Conservation (phyloP, 2,329 filamentous ascomycete species). For the Fusarium sp. region DNA sequence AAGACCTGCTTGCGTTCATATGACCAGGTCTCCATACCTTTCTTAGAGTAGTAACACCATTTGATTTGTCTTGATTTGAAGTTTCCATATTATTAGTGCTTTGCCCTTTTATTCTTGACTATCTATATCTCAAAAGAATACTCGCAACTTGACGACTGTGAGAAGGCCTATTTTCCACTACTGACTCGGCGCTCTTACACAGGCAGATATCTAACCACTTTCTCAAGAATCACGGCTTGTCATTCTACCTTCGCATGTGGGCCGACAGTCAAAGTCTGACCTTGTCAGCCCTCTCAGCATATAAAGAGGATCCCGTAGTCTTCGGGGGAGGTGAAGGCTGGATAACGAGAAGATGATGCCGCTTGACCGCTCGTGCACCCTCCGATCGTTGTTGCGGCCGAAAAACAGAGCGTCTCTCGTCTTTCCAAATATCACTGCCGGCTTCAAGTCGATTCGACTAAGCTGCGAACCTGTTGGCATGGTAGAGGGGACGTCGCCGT, state of each 20-base stretch:
- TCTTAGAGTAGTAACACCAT: too few relatives aligned
- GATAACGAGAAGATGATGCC: background rate
- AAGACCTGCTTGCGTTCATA: background rate
- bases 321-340: background rate
- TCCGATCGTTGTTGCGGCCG: background rate
- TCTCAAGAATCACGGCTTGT: background rate
- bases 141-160: background rate
- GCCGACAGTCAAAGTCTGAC: background rate
- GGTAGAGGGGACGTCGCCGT: too few relatives aligned
- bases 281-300: too few relatives aligned
- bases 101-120: background rate
- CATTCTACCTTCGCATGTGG: background rate
- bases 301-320: too few relatives aligned
- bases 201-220: background rate
- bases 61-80: too few relatives aligned
- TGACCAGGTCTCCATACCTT: background rate
- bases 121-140: too few relatives aligned
- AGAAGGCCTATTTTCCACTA: background rate
- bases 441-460: background rate
- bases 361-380: background rate
- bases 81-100: too few relatives aligned
- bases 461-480: background rate
- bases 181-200: background rate
- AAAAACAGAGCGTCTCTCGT: background rate
- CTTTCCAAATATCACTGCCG: slow-evolving; percentile 11